phyloP scores from a whole-genome alignment of 768 basidiomycete species.

The Galerina marginata region DNA sequence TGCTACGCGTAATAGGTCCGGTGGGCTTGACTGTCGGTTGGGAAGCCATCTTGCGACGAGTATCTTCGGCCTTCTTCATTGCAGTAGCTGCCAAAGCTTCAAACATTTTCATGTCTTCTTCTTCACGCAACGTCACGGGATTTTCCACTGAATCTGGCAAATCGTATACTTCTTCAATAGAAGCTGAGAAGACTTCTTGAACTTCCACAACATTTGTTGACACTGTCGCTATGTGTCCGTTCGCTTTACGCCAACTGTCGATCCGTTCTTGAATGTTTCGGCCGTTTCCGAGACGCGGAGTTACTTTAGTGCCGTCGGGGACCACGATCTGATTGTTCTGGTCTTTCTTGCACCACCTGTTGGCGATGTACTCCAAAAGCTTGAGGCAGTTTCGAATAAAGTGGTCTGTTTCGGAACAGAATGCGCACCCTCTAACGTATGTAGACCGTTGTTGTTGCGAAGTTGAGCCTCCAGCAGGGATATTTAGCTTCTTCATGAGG shows the following conservation, averaged over 20 bases:
- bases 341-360: neutral
- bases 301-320: neutral
- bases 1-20: constrained; percentile 1
- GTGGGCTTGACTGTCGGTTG: neutral
- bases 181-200: neutral
- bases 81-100: neutral
- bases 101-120: neutral
- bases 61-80: constrained; percentile 3
- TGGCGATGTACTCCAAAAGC: neutral
- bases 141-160: neutral
- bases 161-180: too few relatives aligned
- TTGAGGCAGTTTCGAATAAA: neutral
- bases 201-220: constrained; percentile 8
- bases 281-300: neutral
- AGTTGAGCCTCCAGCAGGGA: neutral
- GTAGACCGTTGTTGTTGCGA: too few relatives aligned
- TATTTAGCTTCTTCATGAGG: neutral
- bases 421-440: neutral
- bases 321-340: neutral
- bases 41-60: neutral
- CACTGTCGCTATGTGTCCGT: neutral
- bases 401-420: neutral
- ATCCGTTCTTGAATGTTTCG: constrained; percentile 4
- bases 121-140: neutral
- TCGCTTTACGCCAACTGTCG: constrained; percentile 15